Base-by-base conservation (phyloP, 495 filamentous ascomycete species). In the Barbatosphaeria neglecta region DNA sequence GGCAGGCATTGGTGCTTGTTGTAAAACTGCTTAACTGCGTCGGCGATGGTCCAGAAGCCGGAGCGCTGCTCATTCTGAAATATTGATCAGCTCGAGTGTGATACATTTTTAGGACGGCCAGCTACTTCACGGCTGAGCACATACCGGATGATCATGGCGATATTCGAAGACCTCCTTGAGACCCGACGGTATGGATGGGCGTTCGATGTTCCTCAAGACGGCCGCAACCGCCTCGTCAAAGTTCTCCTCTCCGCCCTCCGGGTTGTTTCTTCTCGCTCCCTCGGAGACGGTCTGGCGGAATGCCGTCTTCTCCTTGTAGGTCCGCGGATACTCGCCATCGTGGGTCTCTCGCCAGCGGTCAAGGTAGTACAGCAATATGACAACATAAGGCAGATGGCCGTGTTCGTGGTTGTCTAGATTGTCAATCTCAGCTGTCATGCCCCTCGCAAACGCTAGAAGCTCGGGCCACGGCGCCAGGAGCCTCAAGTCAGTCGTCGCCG, bases 171-270 rank as follows among this genome's bases (percentile, higher is more conserved):
- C 81, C 47, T 89, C 84, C 43, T 75, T 78, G 31, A 90, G 72
- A 9, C 78, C 73, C 40, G 75, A 79, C 47, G 80, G 77, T 42
- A 92, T 63, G 45, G 73, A 76, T 38, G 81, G 78, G 31, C 43
- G 44, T 8, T 59, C 60, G 19, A 97, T 67, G 10, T 82, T 82
- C 65, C 94, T 96, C 47, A 96, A 62, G 2, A 97, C 89, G 4
- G 90, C 90, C 10, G 76, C 81, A 20, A 78, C 80, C 15, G 92
- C 92, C 64, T 99, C 92, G 33, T 96, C 89, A 60, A 84, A 99
- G 61, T 99, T 99, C 70, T 98, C 92, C 61, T 97, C 92, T 50
- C 84, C 86, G 27, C 87, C 90, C 66, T 95, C 90, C 24, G 88
- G 61, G 52, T 79, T 90, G 53, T 82, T 67, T 35, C 71, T 85